These are phyloP conservation scores for Chalaropsis thielavioides DNA, from an alignment of 2,329 filamentous ascomycete genomes.

Conservation along the genomic window DNA sequence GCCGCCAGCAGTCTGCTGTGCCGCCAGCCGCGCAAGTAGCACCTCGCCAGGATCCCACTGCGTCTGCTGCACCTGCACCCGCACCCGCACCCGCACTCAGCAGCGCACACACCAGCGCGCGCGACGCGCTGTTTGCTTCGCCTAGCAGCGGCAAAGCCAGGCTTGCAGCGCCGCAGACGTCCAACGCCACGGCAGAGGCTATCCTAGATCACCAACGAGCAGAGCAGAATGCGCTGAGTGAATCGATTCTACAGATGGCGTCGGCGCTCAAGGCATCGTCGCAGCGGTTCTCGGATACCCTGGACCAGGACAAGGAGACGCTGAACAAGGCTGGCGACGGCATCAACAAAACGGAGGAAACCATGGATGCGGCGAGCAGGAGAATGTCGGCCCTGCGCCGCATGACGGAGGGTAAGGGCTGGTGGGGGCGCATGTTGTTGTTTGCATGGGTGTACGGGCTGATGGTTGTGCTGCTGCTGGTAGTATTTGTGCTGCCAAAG, in stretches of 20 bases:
- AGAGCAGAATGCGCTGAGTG: conserved; percentile 72
- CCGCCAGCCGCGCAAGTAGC: neutral
- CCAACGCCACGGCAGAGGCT: conserved; percentile 48
- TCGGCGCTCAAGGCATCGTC: conserved; percentile 62
- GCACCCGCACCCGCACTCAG: too few species aligned
- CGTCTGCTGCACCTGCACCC: neutral
- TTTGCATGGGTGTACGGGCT: conserved; percentile 73
- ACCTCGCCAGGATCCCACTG: neutral
- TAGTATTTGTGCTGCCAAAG: conserved; percentile 82
- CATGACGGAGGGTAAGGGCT: conserved; percentile 80
- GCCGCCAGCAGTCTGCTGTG: neutral
- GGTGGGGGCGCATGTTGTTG: conserved; percentile 70
- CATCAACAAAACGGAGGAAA: conserved; percentile 59
- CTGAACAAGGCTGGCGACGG: conserved; percentile 57
- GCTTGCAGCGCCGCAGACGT: conserved; percentile 26
- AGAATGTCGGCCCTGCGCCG: conserved; percentile 62
- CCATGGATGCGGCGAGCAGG: conserved; percentile 61
- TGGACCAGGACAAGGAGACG: conserved; percentile 59
- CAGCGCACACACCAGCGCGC: conserved; percentile 9
- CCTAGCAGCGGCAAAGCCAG: conserved; percentile 19
- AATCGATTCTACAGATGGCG: conserved; percentile 69
- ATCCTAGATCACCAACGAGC: conserved; percentile 61
- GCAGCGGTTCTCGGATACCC: conserved; percentile 51
- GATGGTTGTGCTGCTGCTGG: conserved; percentile 59
- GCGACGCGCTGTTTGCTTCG: conserved; percentile 1